Evolutionary conservation across 2,329 filamentous ascomycete species (phyloP).

Genomic region (Sodiomyces alkalinus): DNA sequence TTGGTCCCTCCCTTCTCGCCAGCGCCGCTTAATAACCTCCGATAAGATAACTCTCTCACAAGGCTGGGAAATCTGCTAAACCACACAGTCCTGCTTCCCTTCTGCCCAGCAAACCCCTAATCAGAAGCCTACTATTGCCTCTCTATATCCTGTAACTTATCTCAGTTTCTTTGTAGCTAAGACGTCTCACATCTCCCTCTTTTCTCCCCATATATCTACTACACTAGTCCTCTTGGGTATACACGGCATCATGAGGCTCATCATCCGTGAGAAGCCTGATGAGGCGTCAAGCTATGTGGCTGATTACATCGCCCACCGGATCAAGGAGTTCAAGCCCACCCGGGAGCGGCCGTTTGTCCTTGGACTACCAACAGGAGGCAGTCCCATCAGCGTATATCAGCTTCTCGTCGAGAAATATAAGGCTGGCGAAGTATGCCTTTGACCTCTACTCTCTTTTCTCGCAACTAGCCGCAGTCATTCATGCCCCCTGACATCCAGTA

Average conservation of each 20-base stretch:
- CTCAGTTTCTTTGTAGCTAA: too few relatives aligned
- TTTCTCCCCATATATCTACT: neutral
- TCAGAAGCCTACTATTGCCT: too few relatives aligned
- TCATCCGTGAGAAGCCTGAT: conserved; percentile 59
- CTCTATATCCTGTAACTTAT: too few relatives aligned
- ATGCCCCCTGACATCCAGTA: too few relatives aligned
- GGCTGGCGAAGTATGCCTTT: conserved; percentile 36
- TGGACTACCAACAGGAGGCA: conserved; percentile 71
- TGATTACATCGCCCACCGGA: conserved; percentile 70
- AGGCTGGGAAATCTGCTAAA: too few relatives aligned
- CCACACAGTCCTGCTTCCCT: too few relatives aligned
- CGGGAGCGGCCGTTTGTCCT: conserved; percentile 63
- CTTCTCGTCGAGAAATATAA: conserved; percentile 59
- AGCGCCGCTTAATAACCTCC: too few relatives aligned
- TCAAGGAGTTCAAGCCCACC: conserved; percentile 62
- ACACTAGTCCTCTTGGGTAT: conserved; percentile 10
- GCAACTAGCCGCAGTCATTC: conserved; percentile 11
- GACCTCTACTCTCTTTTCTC: conserved; percentile 7
- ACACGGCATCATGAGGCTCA: conserved; percentile 56
- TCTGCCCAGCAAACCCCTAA: too few relatives aligned
- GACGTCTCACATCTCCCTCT: conserved; percentile 2
- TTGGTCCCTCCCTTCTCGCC: too few relatives aligned
- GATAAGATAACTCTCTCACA: too few relatives aligned
- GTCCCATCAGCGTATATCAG: conserved; percentile 63
- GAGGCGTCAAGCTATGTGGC: conserved; percentile 62